Base-by-base conservation (phyloP, 1,139 yeast species). In the Protomyces macrosporus region DNA sequence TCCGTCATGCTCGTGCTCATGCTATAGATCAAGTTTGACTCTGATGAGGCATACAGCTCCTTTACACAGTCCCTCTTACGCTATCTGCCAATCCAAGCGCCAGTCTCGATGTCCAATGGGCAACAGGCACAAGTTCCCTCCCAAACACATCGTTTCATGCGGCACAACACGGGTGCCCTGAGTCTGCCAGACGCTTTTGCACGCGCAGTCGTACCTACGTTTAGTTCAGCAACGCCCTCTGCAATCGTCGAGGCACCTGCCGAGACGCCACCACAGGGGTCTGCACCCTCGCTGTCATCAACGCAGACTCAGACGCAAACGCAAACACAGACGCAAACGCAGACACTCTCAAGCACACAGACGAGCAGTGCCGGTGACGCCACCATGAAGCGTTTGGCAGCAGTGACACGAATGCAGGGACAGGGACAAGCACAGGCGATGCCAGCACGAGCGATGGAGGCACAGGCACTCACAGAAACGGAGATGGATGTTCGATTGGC, bases 401-500 rank as follows among this genome's bases (percentile, higher is more conserved):
- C 9, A 33, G 14, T 5, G 40, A 10, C 30, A 7, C n/a, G 54
- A 40, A 10, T 23, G 23, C 23, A 23, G 23, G 23, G 23, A 23
- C 23, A 23, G 23, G 23, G 23, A 30, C 32, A 36, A 12, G 51
- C 32, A 14, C 37, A 40, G 12, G 36, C 30, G 5, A 5, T 30
- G 32, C 42, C 16, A 33, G 39, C 33, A 5, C 30, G 14, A 32
- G 37, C 35, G 14, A n/a, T 23, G 23, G 55, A 53, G 12, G 37
- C 55, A 36, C 14, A 14, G 12, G n/a, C 10, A 9, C 6, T 53
- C 4, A 45, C 53, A 7, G 52, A 14, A n/a, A 53, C 39, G 33
- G 56, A 52, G n/a, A 32, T 58, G 12, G 62, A 48, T n/a, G 32
- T 52, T 6, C 16, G 42, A 16, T 51, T 58, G 12, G 45, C 55